Conservation (phyloP, 2,329 filamentous ascomycete genomes). For the Aschersonia sp. region DNA sequence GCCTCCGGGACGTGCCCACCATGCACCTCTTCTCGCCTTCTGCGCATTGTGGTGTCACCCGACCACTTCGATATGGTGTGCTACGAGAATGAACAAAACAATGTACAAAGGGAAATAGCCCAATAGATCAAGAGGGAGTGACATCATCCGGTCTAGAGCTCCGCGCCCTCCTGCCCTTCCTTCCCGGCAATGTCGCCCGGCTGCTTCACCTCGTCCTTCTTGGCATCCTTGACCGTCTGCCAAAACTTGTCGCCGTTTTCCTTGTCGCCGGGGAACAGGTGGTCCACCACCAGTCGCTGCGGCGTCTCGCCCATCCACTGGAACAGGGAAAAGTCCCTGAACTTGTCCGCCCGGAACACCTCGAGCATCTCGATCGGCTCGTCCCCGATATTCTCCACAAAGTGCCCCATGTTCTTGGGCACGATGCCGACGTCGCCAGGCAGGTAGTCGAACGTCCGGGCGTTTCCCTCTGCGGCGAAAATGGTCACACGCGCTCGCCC, state of each 20-base stretch:
- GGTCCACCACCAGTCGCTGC: constrained; percentile 48
- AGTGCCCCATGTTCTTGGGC: constrained; percentile 64
- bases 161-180: background rate
- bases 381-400: constrained; percentile 69
- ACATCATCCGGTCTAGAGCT: background rate
- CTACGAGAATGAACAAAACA: no score
- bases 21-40: no score
- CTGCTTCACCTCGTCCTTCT: constrained; percentile 36
- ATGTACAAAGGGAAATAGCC: no score
- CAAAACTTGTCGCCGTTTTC: constrained; percentile 48
- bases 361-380: constrained; percentile 64
- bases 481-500: constrained; percentile 61
- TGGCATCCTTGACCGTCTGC: constrained; percentile 43
- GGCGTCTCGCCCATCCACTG: constrained; percentile 66
- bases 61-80: no score
- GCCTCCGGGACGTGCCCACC: no score
- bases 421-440: constrained; percentile 67
- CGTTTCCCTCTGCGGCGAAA: constrained; percentile 53
- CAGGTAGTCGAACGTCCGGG: constrained; percentile 62
- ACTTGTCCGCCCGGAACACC: constrained; percentile 57
- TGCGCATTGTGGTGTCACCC: no score
- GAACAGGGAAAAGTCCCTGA: constrained; percentile 58
- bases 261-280: constrained; percentile 47
- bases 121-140: no score
- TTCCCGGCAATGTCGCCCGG: background rate